Evolutionary conservation across 2,329 filamentous ascomycete species (phyloP).

Genomic region (Cladophialophora carrionii): DNA sequence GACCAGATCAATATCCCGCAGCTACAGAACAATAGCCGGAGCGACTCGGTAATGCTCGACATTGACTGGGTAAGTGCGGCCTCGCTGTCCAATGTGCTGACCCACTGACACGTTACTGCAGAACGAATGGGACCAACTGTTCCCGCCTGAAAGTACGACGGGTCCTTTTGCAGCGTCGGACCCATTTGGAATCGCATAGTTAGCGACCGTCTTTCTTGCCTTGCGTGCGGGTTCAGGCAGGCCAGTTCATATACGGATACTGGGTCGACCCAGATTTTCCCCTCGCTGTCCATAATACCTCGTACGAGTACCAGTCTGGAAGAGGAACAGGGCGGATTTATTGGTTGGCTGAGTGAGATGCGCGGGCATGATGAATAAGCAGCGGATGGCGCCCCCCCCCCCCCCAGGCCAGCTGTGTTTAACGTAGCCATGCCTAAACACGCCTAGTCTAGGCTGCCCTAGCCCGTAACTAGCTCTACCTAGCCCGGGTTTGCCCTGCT

Average conservation of each 20-base stretch:
- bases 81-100: neutral
- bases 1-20: constrained; percentile 35
- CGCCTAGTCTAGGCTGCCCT: neutral
- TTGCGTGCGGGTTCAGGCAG: neutral
- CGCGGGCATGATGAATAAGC: constrained; percentile 16
- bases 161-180: constrained; percentile 49
- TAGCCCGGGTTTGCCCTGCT: neutral
- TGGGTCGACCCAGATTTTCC: neutral
- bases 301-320: constrained; percentile 5
- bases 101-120: constrained; percentile 25
- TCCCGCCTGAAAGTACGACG: constrained; percentile 54
- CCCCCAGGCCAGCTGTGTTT: neutral
- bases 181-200: constrained; percentile 16
- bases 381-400: too few relatives aligned
- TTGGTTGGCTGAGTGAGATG: constrained; percentile 20
- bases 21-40: constrained; percentile 27
- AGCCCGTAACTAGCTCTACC: neutral
- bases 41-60: constrained; percentile 51
- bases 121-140: constrained; percentile 46
- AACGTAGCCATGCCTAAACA: neutral
- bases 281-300: neutral
- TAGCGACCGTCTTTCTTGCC: neutral
- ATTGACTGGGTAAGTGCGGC: constrained; percentile 66
- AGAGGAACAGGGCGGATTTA: constrained; percentile 10
- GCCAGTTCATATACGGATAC: neutral